Conservation (phyloP, 202 grass and related monocot species). For the Panicum hallii region DNA sequence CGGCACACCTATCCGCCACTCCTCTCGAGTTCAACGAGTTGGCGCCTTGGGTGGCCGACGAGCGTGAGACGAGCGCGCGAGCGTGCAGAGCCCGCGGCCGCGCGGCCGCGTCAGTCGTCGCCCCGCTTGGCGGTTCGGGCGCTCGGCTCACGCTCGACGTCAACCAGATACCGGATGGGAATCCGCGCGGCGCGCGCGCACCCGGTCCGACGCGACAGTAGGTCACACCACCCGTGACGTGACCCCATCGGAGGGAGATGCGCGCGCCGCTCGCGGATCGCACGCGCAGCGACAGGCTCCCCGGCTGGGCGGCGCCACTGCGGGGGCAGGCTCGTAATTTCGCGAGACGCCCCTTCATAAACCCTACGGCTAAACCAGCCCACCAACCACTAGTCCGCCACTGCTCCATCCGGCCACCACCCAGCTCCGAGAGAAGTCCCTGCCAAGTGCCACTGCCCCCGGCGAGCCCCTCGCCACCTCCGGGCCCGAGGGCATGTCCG, state of each 20-base stretch:
- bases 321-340: slow-evolving; percentile 26
- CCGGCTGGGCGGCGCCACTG: no score
- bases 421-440: not conserved
- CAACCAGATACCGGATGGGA: slow-evolving; percentile 20
- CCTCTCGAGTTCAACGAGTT: no score
- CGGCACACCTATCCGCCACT: slow-evolving; percentile 6
- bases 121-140: no score
- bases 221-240: slow-evolving; percentile 1
- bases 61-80: no score
- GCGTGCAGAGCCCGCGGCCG: not conserved
- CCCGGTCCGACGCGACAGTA: not conserved
- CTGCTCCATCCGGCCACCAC: not conserved
- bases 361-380: slow-evolving; percentile 41
- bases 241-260: not conserved
- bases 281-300: not conserved
- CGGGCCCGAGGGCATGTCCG: slow-evolving; percentile 21
- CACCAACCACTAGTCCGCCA: not conserved
- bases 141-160: not conserved
- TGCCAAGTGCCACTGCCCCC: not conserved
- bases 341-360: not conserved
- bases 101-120: no score
- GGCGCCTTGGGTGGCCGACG: no score
- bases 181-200: not conserved
- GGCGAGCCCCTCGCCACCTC: not conserved
- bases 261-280: not conserved